Evolutionary conservation across 345 rosid genomes (phyloP), one percentile per base, ranked within the genome.

Genomic region (Eucalyptus curtisii): DNA sequence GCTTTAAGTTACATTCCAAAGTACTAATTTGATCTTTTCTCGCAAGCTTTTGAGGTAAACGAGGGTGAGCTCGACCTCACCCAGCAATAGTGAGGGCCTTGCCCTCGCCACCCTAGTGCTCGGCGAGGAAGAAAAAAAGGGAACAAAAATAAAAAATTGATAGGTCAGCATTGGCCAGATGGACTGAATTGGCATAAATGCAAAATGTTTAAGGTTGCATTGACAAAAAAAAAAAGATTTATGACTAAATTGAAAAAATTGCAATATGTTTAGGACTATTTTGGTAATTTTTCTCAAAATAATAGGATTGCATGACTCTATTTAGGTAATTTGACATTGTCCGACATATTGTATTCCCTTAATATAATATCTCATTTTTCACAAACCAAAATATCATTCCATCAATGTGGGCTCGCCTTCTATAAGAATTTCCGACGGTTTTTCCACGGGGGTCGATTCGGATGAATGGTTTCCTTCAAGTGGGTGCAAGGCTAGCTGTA

Each of bases 211-310:
- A 49, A 49, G 50, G 16, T 13, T 49, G 2, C 16, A 49, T 49
- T 13, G 16, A 5, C 50, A 6, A 13, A 49, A 49, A 49, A 12
- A 52, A 52, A 19, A 7, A 7, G 0, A 52, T 52, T 50, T 20
- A 20, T 20, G 0, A 52, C 0, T 52, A 4, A 52, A 52, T 52
- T 52, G 57, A 52, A 52, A 52, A 52, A 20, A 52, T 19, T 52
- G 4, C 2, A 20, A 52, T 20, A 52, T 8, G 0, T 52, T 20
- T 52, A 52, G 0, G 25, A 52, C 1, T 52, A 4, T 52, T 52
- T 52, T 52, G 57, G 5, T 52, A 52, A 52, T 3, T 52, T 52
- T 52, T 52, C 10, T 25, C 11, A 17, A 19, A 9, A 33, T 33
- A 33, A 68, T 68, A 68, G 1, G 44, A 68, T 68, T 19, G 10